Base-by-base conservation (phyloP, 1,284 basidiomycete genomes). In the Nidula niveotomentosa region DNA sequence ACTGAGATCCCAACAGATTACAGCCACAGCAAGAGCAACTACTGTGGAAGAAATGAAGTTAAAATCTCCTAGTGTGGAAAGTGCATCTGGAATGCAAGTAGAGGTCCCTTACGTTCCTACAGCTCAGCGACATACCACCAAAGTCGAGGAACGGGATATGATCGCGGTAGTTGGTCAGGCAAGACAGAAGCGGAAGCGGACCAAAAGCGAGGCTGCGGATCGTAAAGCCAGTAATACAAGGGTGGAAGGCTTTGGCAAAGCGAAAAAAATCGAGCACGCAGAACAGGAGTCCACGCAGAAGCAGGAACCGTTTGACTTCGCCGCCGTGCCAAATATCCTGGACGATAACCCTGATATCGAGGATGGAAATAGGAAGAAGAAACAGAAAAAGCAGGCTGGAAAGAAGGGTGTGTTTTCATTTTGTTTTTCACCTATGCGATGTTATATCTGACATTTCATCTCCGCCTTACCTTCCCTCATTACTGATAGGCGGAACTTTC, bases 81-180 rank as follows among this genome's bases (percentile, higher is more conserved):
- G 56, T 43, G 59, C 62, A 3, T 63, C 70, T 30, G 70, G 69
- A 12, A 76, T 74, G 64, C 80, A 82, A 52, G 77, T 83, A 48
- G 87, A 91, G 67, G 80, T 91, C 6, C 81, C 89, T 6, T 91
- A 84, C 60, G 74, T 91, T n/a, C 88, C 89, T 53, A 76, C 81
- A 3, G 67, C 78, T 6, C 77, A 83, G 64, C 78, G 79, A 44
- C 66, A 66, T 48, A 63, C 63, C 13, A 65, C 65, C 23, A 60
- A 61, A 49, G 65, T 70, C 30, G 67, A 74, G 9, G 73, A 76
- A 35, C 80, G 79, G 53, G 88, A 91, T 64, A 76, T 84, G 0
- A 85, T 93, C 54, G 80, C 93, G 4, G 76, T 88, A 7, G 88
- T 91, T 15, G 89, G 88, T 3, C 84, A 85, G 63, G 71, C 75